Evolutionary conservation across 2,329 filamentous ascomycete species (phyloP).

Genomic region (Hypoxylon sp.): DNA sequence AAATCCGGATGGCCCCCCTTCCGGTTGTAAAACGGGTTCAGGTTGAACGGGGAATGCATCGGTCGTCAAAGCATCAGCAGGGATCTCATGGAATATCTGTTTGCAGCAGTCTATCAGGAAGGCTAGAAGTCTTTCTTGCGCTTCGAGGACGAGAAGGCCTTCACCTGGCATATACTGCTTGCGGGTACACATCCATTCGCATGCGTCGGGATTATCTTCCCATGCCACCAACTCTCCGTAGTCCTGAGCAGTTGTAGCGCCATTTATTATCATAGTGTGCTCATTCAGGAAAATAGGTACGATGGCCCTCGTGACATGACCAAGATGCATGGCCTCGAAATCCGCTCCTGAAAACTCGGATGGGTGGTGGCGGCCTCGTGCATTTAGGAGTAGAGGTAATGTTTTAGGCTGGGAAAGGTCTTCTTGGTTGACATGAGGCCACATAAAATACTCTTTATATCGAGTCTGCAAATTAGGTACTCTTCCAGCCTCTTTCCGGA

Average conservation of each 20-base stretch:
- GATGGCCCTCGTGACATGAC: constrained; percentile 48
- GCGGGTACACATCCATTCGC: constrained; percentile 55
- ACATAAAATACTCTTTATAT: constrained; percentile 60
- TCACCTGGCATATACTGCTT: constrained; percentile 61
- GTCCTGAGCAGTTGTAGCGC: constrained; percentile 45
- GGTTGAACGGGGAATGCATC: constrained; percentile 56
- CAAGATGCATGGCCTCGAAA: constrained; percentile 51
- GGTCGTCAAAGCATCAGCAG: constrained; percentile 50
- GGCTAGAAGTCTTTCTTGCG: constrained; percentile 63
- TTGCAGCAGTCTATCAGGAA: constrained; percentile 67
- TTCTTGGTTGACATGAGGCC: constrained; percentile 71
- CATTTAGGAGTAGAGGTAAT: constrained; percentile 67
- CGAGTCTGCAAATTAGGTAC: constrained; percentile 41
- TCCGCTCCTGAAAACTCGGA: constrained; percentile 65
- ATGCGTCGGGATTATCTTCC: constrained; percentile 57
- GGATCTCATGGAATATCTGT: constrained; percentile 67
- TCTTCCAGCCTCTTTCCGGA: constrained; percentile 46
- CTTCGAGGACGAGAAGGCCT: constrained; percentile 66
- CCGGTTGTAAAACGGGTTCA: constrained; percentile 55
- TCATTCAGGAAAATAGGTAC: constrained; percentile 51
- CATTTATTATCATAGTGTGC: constrained; percentile 57
- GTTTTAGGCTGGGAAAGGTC: constrained; percentile 63
- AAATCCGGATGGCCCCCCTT: constrained; percentile 54
- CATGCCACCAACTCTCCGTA: constrained; percentile 58
- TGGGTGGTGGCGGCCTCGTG: constrained; percentile 64